Evolutionary conservation across 2,329 filamentous ascomycete species (phyloP), one percentile per base, ranked within the genome.

Genomic region (Dichotomopilus funicola): DNA sequence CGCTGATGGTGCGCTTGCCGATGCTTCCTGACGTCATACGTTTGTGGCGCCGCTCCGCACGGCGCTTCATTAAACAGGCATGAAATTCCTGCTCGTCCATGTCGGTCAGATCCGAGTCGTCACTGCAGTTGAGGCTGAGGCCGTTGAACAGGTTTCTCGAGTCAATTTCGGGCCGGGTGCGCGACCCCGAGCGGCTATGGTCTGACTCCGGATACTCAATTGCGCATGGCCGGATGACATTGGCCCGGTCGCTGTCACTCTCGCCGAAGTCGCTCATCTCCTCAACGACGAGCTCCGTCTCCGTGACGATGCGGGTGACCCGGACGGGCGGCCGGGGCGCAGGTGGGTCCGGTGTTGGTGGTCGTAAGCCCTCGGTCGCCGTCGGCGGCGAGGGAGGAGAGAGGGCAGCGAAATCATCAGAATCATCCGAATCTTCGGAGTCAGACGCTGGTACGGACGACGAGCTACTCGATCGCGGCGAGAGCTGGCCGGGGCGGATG

Each of bases 1-100:
- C 78, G 63, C 73, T 78, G 60, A 79, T 75, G 33, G 77, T 79
- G 40, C 78, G 72, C 68, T 81, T 81, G 60, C 77, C 76, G 53
- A 80, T 75, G 66, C 77, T 80, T 61, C 77, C 77, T 61, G 75
- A 74, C 51, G 74, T 79, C 65, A 78, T 73, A 31, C 78, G 71
- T 42, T 73, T 73, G 36, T 69, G 70, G 51, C 77, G 72, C 52
- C 69, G 72, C 38, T 75, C 68, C 49, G 74, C 73, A 38, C 74
- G 72, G 49, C 73, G 73, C 55, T 67, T 68, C 59, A 65, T 68
- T 12, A 72, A 62, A 43, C 77, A 76, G 31, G 70, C 67, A 10
- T 62, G 55, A 51, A 67, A 61, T 6, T 68, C 68, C 8, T 68
- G 66, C 49, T 76, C 72, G 41, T 73, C 72, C 5, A 68, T 56